These are phyloP conservation scores for Bryoglossum gracile DNA, from an alignment of 495 filamentous ascomycete species.

Conservation along the genomic window DNA sequence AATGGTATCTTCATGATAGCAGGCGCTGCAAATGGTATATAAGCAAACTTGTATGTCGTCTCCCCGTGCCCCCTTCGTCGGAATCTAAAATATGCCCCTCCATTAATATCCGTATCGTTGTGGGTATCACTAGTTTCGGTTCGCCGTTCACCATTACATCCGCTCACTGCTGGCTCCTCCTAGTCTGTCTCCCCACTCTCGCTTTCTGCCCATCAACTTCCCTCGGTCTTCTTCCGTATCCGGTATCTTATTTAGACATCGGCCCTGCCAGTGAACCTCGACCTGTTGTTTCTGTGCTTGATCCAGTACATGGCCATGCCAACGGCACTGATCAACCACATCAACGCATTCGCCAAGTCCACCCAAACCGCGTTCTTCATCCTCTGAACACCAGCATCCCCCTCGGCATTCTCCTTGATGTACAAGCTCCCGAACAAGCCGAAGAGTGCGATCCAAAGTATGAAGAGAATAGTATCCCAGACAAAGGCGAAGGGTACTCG, in stretches of 20 bases:
- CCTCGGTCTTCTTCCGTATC: too few relatives aligned
- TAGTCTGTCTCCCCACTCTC: too few relatives aligned
- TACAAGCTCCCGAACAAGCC: slow-evolving; percentile 74
- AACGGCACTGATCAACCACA: slow-evolving; percentile 59
- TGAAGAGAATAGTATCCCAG: slow-evolving; percentile 65
- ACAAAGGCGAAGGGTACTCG: slow-evolving; percentile 52
- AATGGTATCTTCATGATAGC: background rate
- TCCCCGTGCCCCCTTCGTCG: background rate
- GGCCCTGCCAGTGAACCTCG: slow-evolving; percentile 43
- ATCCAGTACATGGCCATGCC: slow-evolving; percentile 37
- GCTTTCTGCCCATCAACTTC: too few relatives aligned
- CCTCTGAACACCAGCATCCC: slow-evolving; percentile 50
- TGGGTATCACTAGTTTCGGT: too few relatives aligned
- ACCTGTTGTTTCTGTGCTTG: slow-evolving; percentile 32
- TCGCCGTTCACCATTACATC: too few relatives aligned
- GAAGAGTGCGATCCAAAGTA: slow-evolving; percentile 75
- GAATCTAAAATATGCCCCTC: background rate
- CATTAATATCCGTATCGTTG: background rate
- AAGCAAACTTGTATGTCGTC: background rate
- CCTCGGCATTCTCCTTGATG: slow-evolving; percentile 57
- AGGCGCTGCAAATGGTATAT: background rate
- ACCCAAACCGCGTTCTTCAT: slow-evolving; percentile 89
- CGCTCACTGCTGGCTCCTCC: too few relatives aligned
- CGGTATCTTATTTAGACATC: slow-evolving; percentile 26
- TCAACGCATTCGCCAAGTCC: slow-evolving; percentile 50